Base-by-base conservation (phyloP, 371 early-diverging fungal genomes). In the Smittium culicis region DNA sequence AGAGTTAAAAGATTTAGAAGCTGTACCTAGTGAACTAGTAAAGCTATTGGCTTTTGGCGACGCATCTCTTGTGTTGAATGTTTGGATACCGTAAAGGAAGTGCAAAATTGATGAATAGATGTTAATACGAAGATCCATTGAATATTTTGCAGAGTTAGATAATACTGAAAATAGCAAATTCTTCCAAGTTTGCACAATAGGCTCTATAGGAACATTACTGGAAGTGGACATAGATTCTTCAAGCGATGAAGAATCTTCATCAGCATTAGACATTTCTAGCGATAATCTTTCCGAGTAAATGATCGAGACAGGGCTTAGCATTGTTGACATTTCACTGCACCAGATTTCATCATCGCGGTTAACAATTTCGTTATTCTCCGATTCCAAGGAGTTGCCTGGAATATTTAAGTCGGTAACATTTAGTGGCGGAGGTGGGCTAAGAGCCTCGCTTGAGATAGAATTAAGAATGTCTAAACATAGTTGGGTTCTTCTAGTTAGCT, bases 71-170 rank as follows among this genome's bases (percentile, higher is more conserved):
- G n/a, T 57, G 27, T n/a, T 57, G 24, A 57, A 57, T 20, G 57
- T 25, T 62, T n/a, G 62, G 64, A 77, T 54, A 16, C 74, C 77
- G 30, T 69, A 61, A 3, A 93, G 73, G 64, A 88, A 86, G 65
- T 82, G 81, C 63, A 88, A 80, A 35, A 94, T 70, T 0, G 90
- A 81, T 27, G 86, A 79, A 77, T 94, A 94, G 66, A 92, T 72
- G 73, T 92, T 91, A 31, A 90, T 91, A 1, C 96, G 85, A 30
- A 88, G 74, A 11, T 79, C 79, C 24, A 85, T 74, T 1, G 85
- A 80, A 0, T 83, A 45, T 71, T 72, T 70, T 0, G 77, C 77
- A 3, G 82, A 84, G 0, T 85, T 74, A 17, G 79, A 79, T 55
- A 83, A 75, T 30, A 88, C 85, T 17, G 86, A 82, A 17, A 82